A percentile compares a stretch with the other conserved stretches of the same genome.
Conservation (phyloP, 495 filamentous ascomycete species). For the Podospora pseudoanserina region DNA sequence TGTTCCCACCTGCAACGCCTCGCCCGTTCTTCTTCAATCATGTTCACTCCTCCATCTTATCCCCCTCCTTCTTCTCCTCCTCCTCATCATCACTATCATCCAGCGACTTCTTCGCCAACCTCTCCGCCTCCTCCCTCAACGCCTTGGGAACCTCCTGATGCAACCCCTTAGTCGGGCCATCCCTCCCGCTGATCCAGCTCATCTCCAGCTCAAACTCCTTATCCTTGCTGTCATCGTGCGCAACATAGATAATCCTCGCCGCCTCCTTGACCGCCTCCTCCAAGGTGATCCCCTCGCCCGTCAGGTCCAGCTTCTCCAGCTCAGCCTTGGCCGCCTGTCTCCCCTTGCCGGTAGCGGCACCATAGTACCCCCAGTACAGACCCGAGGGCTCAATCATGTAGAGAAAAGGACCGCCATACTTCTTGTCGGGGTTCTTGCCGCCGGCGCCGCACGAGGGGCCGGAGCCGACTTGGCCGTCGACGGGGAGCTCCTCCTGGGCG, state of each 20-base stretch:
- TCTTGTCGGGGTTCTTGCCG: conserved; percentile 69
- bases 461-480: conserved; percentile 82
- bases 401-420: conserved; percentile 81
- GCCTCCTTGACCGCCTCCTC: conserved; percentile 92
- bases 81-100: conserved; percentile 72
- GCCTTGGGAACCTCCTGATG: conserved; percentile 91
- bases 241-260: conserved; percentile 90
- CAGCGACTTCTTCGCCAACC: conserved; percentile 72
- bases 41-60: conserved; percentile 73
- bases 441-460: conserved; percentile 75
- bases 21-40: background rate
- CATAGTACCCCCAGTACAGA: conserved; percentile 97
- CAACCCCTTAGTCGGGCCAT: conserved; percentile 82
- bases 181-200: conserved; percentile 85
- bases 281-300: conserved; percentile 63
- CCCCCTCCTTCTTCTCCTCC: conserved; percentile 45
- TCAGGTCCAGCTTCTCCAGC: conserved; percentile 94
- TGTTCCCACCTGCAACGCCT: conserved; percentile 8
- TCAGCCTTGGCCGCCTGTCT: conserved; percentile 95
- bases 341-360: conserved; percentile 93
- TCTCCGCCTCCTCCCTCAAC: conserved; percentile 85
- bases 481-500: conserved; percentile 68
- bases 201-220: conserved; percentile 99
- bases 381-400: conserved; percentile 99
- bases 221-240: conserved; percentile 94